These are phyloP conservation scores for Podila clonocystis DNA, from an alignment of 192 early-diverging fungal genomes.

Conservation along the genomic window DNA sequence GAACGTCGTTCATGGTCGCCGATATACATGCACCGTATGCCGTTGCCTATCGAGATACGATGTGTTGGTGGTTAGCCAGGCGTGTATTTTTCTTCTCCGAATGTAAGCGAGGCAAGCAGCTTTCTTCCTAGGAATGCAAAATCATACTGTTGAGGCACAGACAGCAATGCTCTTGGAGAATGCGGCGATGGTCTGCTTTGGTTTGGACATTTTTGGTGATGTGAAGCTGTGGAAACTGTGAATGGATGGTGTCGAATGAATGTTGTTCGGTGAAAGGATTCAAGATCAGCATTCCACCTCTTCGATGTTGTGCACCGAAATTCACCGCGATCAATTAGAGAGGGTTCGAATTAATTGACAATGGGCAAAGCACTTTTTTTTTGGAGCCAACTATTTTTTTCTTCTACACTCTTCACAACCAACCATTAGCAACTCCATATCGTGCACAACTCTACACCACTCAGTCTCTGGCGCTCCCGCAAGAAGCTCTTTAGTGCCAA, in stretches of 20 bases:
- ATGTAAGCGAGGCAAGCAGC: background rate
- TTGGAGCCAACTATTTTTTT: too few relatives aligned
- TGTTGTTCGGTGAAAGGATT: background rate
- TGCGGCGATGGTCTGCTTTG: slow-evolving; percentile 38
- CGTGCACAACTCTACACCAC: too few relatives aligned
- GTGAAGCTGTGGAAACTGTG: background rate
- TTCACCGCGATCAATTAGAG: too few relatives aligned
- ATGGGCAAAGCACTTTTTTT: too few relatives aligned
- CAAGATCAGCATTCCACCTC: too few relatives aligned
- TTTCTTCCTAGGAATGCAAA: background rate
- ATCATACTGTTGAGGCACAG: slow-evolving; percentile 33
- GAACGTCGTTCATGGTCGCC: slow-evolving; percentile 40
- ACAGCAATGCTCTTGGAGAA: slow-evolving; percentile 35
- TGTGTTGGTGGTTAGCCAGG: background rate
- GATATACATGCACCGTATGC: slow-evolving; percentile 48
- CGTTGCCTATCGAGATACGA: slow-evolving; percentile 14
- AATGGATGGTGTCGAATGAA: background rate
- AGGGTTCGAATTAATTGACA: too few relatives aligned
- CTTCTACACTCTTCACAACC: too few relatives aligned
- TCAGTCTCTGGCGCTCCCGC: too few relatives aligned
- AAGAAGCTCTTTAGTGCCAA: too few relatives aligned
- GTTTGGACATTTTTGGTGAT: slow-evolving; percentile 28
- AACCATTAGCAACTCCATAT: too few relatives aligned
- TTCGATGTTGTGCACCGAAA: too few relatives aligned
- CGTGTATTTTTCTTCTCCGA: background rate